phyloP scores from a whole-genome alignment of 1,284 basidiomycete species.

The Leccinum fallax region DNA sequence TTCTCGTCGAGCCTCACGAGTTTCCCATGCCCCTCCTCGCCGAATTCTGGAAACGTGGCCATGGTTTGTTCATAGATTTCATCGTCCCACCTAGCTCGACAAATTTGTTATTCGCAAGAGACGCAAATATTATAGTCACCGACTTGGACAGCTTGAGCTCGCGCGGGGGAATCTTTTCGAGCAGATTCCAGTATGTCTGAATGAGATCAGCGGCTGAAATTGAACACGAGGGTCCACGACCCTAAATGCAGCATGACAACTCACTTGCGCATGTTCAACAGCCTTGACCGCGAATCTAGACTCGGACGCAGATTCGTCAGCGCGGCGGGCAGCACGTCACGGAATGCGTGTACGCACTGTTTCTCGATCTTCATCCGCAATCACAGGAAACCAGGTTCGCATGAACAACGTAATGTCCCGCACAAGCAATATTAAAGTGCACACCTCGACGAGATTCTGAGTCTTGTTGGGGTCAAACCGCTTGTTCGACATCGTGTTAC shows the following conservation, averaged over 20 bases:
- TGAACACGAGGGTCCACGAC: constrained; percentile 4
- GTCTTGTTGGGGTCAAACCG: constrained; percentile 85
- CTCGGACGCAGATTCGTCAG: constrained; percentile 23
- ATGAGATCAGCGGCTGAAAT: constrained; percentile 20
- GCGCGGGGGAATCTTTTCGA: constrained; percentile 80
- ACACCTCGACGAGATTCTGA: constrained; percentile 85
- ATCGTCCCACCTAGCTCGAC: constrained; percentile 75
- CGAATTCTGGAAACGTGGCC: constrained; percentile 83
- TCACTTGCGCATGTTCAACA: constrained; percentile 91
- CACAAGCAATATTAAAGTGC: constrained; percentile 23
- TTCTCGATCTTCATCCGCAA: constrained; percentile 81
- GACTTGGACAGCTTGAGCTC: constrained; percentile 84
- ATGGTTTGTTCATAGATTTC: constrained; percentile 86
- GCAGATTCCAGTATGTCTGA: constrained; percentile 96
- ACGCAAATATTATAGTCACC: constrained; percentile 26
- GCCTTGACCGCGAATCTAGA: constrained; percentile 91
- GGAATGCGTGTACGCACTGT: constrained; percentile 62
- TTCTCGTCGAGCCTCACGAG: constrained; percentile 86
- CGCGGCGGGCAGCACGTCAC: constrained; percentile 7
- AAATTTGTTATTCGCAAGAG: constrained; percentile 17
- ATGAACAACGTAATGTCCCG: constrained; percentile 27
- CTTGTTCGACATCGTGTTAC: constrained; percentile 31
- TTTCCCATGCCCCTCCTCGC: constrained; percentile 62
- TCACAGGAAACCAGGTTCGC: constrained; percentile 5
- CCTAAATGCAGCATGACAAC: constrained; percentile 21